These are phyloP conservation scores for Verticillium zaregamsianum DNA, from an alignment of 2,329 filamentous ascomycete species.

Conservation along the genomic window DNA sequence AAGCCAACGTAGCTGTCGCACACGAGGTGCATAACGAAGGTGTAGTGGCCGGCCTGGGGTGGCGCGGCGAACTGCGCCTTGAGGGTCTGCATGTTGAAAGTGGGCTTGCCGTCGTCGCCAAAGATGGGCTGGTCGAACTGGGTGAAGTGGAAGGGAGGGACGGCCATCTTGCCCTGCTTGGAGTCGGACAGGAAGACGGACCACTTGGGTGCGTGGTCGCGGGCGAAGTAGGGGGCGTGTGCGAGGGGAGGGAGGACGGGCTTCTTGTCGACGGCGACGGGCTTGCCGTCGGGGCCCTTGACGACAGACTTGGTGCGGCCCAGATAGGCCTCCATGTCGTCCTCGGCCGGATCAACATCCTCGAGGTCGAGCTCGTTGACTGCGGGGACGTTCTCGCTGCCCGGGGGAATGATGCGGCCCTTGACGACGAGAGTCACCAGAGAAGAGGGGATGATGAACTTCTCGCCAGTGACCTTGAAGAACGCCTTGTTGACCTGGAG, in stretches of 20 bases:
- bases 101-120: constrained; percentile 75
- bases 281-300: constrained; percentile 57
- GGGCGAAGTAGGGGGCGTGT: constrained; percentile 84
- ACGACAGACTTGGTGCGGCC: constrained; percentile 63
- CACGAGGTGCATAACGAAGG: constrained; percentile 88
- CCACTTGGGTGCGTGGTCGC: constrained; percentile 88
- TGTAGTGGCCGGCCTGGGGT: constrained; percentile 86
- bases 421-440: constrained; percentile 94
- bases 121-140: constrained; percentile 89
- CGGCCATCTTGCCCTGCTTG: constrained; percentile 92
- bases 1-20: constrained; percentile 96
- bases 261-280: constrained; percentile 53
- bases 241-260: constrained; percentile 78
- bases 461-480: constrained; percentile 97
- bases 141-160: constrained; percentile 93
- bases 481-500: constrained; percentile 87
- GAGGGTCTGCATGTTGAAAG: constrained; percentile 90
- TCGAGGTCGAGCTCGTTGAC: constrained; percentile 78
- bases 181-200: constrained; percentile 91
- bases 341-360: constrained; percentile 89
- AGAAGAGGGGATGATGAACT: constrained; percentile 84
- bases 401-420: constrained; percentile 87
- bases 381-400: constrained; percentile 67
- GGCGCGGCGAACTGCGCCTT: constrained; percentile 97
- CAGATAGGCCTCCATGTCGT: constrained; percentile 80